Evolutionary conservation across 176 grass and related monocot species (phyloP), one percentile per base, ranked within the genome.

Genomic region (Lolium multiflorum): DNA sequence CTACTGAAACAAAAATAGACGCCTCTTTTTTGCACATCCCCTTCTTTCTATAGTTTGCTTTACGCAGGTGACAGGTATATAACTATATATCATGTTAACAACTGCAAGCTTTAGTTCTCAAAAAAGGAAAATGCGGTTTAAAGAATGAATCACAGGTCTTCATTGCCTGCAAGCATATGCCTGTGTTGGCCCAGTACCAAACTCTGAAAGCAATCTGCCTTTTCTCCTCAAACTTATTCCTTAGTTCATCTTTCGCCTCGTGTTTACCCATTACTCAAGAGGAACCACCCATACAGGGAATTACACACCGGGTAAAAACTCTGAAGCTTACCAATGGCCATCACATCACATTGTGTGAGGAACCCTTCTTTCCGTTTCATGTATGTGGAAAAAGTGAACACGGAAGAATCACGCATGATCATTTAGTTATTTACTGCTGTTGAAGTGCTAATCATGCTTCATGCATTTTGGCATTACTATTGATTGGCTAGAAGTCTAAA

Each of bases 151-250:
- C 3, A 22, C 16, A 9, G 26, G 28, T 46, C 26, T 4, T 16
- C 26, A 90, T 74, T 80, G 31, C 3, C 3, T 1, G 10, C 22
- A 75, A 51, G 67, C 75, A 60, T 83, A 65, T 87, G 48, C 65
- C 7, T 55, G 49, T 76, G 37, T 6, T 67, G 21, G 15, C 44
- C 22, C 24, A 48, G 11, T 59, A 58, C 17, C 28, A 67, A 47
- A n/a, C 16, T 43, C 17, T 24, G 50, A 62, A 77, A 51, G 0
- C 14, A 51, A 50, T 4, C 11, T 24, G n/a, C 35, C 85, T n/a
- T 20, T 81, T 76, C 37, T 24, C 13, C 75, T 56, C 82, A 38
- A 54, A 56, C 49, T 83, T 64, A 80, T 59, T 69, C 50, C 14
- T 20, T 56, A 3, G 7, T 15, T 18, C 35, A 66, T 2, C 46